These are phyloP conservation scores for Phlyctochytrium planicorne DNA, from an alignment of 192 early-diverging fungal genomes.

Conservation along the genomic window DNA sequence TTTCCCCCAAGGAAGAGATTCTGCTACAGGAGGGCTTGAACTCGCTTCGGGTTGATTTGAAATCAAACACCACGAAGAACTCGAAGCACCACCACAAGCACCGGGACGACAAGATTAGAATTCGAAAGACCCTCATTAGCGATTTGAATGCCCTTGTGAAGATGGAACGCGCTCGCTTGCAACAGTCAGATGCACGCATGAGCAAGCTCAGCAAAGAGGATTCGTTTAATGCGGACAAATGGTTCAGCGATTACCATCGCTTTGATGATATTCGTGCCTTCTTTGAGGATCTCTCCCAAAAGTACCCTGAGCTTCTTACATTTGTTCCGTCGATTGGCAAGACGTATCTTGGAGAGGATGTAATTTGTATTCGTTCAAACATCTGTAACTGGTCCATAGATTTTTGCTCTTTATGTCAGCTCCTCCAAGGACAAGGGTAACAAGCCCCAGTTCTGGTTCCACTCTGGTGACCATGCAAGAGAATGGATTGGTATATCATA, in stretches of 20 bases:
- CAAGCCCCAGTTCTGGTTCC: slow-evolving; percentile 42
- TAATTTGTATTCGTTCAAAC: too few species aligned
- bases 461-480: slow-evolving; percentile 52
- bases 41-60: too few species aligned
- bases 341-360: slow-evolving; percentile 50
- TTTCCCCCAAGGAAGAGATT: too few species aligned
- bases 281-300: slow-evolving; percentile 44
- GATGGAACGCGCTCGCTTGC: neutral
- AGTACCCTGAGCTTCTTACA: slow-evolving; percentile 48
- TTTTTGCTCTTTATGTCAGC: slow-evolving; percentile 56
- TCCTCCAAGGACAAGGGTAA: slow-evolving; percentile 27
- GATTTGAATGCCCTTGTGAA: neutral
- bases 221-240: too few species aligned
- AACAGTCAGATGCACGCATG: neutral
- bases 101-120: too few species aligned
- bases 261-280: slow-evolving; percentile 49
- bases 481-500: slow-evolving; percentile 48
- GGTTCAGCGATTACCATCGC: slow-evolving; percentile 50
- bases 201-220: neutral
- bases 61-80: too few species aligned
- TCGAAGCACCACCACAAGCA: too few species aligned
- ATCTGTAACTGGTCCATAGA: too few species aligned
- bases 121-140: neutral
- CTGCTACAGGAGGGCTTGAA: too few species aligned
- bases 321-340: slow-evolving; percentile 61